Base-by-base conservation (phyloP, 2,329 filamentous ascomycete species). In the Rhynchosporium graminicola region DNA sequence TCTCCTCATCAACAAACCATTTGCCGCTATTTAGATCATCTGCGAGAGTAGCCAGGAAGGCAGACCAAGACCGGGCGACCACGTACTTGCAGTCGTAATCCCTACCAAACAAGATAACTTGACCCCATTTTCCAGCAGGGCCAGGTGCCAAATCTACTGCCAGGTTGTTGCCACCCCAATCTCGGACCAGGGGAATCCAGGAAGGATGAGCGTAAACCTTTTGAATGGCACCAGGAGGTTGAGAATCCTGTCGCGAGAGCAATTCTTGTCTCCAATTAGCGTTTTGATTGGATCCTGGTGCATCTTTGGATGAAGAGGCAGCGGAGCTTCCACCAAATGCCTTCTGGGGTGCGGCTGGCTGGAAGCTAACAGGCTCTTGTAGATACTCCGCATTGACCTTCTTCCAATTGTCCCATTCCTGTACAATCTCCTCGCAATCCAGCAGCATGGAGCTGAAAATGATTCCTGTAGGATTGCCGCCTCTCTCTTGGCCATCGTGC, bases 1-100 rank as follows among this genome's bases (percentile, higher is more conserved):
- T 91, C 15, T 99, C 95, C 72, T 99, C 95, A 68, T 98, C 93
- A 59, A 99, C 90, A 71, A 87, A 90, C 81, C 92, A 93, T 76
- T 97, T 96, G 67, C 91, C 90, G 69, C 91, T 95, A 78, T 85
- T 87, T 71, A 99, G 80, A 73, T 99, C 95, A 73, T 99, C 95
- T 36, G 95, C 92, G 6, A 97, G 85, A 38, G 87, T 85, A 57
- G 92, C 92, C 26, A 99, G 78, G 74, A 99, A 93, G 9, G 89
- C 84, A 15, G 87, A 86, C 95, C 95, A 99, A 0, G 94, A 98
- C 65, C 91, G 87, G 36, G 95, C 91, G 61, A 99, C 84, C 6
- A 99, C 95, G 74, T 97, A 99, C 79, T 99, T 99, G 77, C 91
- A 97, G 75, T 99, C 95, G 77, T 97, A 99, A 78, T 99, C 95